Conservation (phyloP, 2,329 filamentous ascomycete genomes). For the Lizonia empirigonia region DNA sequence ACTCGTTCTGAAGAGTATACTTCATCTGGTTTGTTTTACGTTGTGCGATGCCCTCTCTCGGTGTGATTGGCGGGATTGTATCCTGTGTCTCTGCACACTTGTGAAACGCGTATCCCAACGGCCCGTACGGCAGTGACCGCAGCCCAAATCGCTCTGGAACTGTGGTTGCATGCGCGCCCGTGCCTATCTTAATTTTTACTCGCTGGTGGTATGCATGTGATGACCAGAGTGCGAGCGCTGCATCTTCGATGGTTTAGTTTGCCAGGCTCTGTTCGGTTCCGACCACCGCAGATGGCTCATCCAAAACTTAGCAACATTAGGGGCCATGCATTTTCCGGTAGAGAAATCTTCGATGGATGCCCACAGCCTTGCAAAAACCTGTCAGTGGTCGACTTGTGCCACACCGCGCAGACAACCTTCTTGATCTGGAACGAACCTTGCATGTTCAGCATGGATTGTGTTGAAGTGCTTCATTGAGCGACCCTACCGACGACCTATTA, state of each 20-base stretch:
- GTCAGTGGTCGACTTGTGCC: background rate
- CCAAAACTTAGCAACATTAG: background rate
- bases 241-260: background rate
- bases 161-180: background rate
- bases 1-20: background rate
- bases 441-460: background rate
- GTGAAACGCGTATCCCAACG: conserved; percentile 11
- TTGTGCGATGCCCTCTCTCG: background rate
- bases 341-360: background rate
- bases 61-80: conserved; percentile 13
- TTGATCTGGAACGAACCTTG: background rate
- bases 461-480: background rate
- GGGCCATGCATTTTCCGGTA: background rate
- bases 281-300: background rate
- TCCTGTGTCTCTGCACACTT: conserved; percentile 5
- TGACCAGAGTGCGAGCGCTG: background rate
- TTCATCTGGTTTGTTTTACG: conserved; percentile 4
- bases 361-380: background rate
- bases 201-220: background rate
- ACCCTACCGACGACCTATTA: background rate
- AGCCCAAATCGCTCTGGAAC: conserved; percentile 1
- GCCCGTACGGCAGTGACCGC: conserved; percentile 16
- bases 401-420: background rate
- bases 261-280: background rate
- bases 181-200: background rate